Evolutionary conservation across 192 early-diverging fungal genomes (phyloP), one percentile per base, ranked within the genome.

Genomic region (Backusella sp.): DNA sequence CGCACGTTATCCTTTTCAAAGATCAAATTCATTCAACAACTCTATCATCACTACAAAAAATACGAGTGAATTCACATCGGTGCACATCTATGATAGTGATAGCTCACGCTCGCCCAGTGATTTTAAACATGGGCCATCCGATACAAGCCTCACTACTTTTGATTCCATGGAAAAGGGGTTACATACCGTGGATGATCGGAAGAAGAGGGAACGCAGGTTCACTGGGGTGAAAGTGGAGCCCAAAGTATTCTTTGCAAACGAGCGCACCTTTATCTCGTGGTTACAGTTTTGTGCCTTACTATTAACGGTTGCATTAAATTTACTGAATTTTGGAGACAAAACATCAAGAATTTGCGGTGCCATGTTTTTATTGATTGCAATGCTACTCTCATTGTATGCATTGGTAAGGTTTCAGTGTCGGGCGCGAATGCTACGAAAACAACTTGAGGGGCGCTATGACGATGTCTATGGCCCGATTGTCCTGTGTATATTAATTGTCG

Each of bases 211-310:
- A 17, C 32, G n/a, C 12, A 72, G 14, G 28, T 34, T 19, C 6
- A 52, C 17, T 46, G 42, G 39, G 17, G 77, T 92, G 30, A 86
- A 90, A 35, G 89, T 94, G 9, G 95, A 96, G 74, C 92, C 95
- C 32, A 96, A 96, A 84, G 90, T 94, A 21, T 95, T 90, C 68
- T 93, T 96, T 80, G 94, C 94, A 23, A 96, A 96, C 72, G 95
- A 96, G 80, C 86, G 95, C 32, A 95, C 94, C 2, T 96, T 96
- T 80, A 84, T 96, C 35, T 84, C 87, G 17, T 96, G 95, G 95
- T 79, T 94, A 80, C 88, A 92, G 70, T 93, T 91, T 86, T 89
- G 87, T 71, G 90, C 92, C 4, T 78, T 93, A 5, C 76, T 95
- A 23, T 84, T 89, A 17, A 86, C 87, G 14, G 84, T 94, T 37